phyloP scores from a whole-genome alignment of 768 basidiomycete species.

The Tubosaeta sp. region DNA sequence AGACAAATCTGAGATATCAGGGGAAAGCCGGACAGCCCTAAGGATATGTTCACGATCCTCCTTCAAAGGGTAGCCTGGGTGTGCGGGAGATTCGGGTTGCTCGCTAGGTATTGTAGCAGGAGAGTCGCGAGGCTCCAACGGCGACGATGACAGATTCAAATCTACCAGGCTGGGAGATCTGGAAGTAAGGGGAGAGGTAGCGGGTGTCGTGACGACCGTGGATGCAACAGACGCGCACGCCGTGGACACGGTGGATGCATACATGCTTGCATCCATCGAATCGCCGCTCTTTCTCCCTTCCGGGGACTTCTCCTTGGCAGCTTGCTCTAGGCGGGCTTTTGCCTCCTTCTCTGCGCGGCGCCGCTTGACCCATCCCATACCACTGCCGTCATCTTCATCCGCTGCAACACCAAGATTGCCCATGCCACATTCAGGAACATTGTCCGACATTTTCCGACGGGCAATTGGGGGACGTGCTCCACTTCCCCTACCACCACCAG shows the following conservation, averaged over 20 bases:
- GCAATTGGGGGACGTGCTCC: constrained; percentile 7
- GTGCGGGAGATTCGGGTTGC: not conserved
- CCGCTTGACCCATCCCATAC: constrained; percentile 77
- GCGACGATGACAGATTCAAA: constrained; percentile 9
- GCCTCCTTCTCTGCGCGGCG: constrained; percentile 58
- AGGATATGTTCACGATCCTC: constrained; percentile 19
- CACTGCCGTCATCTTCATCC: constrained; percentile 79
- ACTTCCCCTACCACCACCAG: constrained; percentile 8
- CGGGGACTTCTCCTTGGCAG: constrained; percentile 10
- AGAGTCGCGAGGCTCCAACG: not conserved
- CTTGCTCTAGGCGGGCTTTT: constrained; percentile 22
- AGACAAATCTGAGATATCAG: constrained; percentile 7
- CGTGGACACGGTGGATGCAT: constrained; percentile 19
- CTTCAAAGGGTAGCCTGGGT: not conserved
- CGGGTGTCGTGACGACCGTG: constrained; percentile 13
- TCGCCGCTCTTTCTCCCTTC: constrained; percentile 24
- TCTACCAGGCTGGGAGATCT: constrained; percentile 19
- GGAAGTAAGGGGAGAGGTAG: constrained; percentile 18
- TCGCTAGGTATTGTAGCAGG: not conserved
- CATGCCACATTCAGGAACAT: constrained; percentile 27
- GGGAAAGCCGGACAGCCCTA: constrained; percentile 25
- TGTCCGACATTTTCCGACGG: constrained; percentile 16
- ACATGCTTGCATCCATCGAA: constrained; percentile 21
- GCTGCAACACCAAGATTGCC: constrained; percentile 18
- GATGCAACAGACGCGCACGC: constrained; percentile 20